A percentile compares a stretch with the other conserved stretches of the same genome.
phyloP scores from a whole-genome alignment of 176 grass and related monocot genomes.

The Miscanthus lutarioriparius region DNA sequence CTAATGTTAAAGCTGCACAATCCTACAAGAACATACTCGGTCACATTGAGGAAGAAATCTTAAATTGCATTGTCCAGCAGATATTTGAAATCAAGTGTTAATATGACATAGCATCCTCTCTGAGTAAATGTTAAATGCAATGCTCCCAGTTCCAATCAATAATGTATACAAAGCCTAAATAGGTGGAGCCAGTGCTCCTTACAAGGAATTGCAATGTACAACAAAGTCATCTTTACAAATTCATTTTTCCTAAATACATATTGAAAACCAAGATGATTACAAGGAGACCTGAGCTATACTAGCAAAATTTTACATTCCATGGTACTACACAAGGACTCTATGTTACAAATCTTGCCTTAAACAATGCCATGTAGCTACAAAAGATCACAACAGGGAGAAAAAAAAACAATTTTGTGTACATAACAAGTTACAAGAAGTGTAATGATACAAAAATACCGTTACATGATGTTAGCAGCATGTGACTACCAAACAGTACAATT shows the following conservation, averaged over 20 bases:
- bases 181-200: not conserved
- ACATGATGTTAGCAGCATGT: slow-evolving; percentile 33
- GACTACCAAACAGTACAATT: slow-evolving; percentile 33
- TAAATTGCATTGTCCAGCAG: not conserved
- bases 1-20: not conserved
- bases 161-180: slow-evolving; percentile 6
- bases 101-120: not conserved
- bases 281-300: not conserved
- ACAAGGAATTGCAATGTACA: slow-evolving; percentile 20
- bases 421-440: slow-evolving; percentile 44
- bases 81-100: slow-evolving; percentile 15
- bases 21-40: not conserved
- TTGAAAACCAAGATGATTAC: slow-evolving; percentile 38
- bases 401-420: slow-evolving; percentile 29
- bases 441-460: slow-evolving; percentile 35
- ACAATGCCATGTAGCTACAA: slow-evolving; percentile 25
- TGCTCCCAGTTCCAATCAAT: not conserved
- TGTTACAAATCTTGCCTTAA: slow-evolving; percentile 37
- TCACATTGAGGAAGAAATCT: not conserved
- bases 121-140: not conserved
- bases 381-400: not conserved
- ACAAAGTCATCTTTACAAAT: slow-evolving; percentile 23
- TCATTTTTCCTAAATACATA: slow-evolving; percentile 16
- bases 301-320: slow-evolving; percentile 30
- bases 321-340: slow-evolving; percentile 15